Evolutionary conservation across 2,329 filamentous ascomycete genomes (phyloP), one percentile per base, ranked within the genome.

Genomic region (Colletotrichum lentis): DNA sequence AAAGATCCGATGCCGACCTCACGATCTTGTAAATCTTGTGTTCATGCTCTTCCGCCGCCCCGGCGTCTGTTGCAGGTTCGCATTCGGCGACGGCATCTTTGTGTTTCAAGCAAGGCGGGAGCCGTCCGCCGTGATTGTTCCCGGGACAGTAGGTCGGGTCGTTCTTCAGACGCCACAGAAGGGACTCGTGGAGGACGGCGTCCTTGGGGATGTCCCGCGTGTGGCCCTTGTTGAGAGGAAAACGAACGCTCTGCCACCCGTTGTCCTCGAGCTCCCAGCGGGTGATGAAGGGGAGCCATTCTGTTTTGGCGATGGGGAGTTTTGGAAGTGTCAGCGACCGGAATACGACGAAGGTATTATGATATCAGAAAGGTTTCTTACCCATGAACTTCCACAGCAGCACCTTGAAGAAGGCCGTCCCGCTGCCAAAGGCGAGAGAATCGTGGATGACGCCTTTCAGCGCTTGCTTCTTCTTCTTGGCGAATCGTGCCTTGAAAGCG

Each of bases 351-450:
- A 5, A 4, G 2, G 12, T 7, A 18, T 31, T 1, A 31, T 31
- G 24, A 24, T 10, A 22, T 22, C 18, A 5, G 7, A 8, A 5
- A 2, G 1, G 1, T 1, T 11, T 54, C 80, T 76, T 72, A 82
- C 80, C 80, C 77, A 82, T 77, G 43, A 80, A 76, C 52, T 79
- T 81, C 80, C 80, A 82, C 12, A 82, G 54, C 14, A 82, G 62
- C 1, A 82, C 80, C 11, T 67, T 77, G 67, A 79, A 76, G 64
- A 82, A 78, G 10, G 74, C 75, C 0, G 77, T 77, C 10, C 80
- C 80, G 22, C 72, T 71, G 1, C 78, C 77, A 20, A 80, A 80
- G 1, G 71, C 68, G 8, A 82, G 76, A 4, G 77, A 78, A 62
- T 82, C 80, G 37, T 82, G 80, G 18, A 80, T 76, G 10, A 76